Conservation (phyloP, 805 yeast genomes). For the Yarrowia deformans region DNA sequence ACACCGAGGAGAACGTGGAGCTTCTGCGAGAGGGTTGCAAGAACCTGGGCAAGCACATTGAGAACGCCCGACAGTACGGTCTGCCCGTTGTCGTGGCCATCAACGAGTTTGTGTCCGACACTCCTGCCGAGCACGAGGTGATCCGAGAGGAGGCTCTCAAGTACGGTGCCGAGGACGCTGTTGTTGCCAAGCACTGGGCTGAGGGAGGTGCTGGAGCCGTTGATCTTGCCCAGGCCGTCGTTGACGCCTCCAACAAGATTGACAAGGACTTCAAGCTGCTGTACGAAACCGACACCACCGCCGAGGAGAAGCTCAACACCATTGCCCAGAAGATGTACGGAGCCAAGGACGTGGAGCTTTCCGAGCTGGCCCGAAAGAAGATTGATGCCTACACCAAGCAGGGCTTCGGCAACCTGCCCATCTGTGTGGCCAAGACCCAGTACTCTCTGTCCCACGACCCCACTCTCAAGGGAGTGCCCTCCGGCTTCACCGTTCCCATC, state of each 20-base stretch:
- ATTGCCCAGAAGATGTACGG: conserved; percentile 94
- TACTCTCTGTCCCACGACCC: conserved; percentile 96
- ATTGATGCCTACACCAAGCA: conserved; percentile 82
- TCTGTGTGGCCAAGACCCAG: conserved; percentile 97
- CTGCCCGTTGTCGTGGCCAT: conserved; percentile 95
- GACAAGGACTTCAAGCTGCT: conserved; percentile 65
- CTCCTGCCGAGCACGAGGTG: conserved; percentile 77
- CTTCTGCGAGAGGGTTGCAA: conserved; percentile 80
- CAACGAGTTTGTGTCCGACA: conserved; percentile 83
- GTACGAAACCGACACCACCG: conserved; percentile 69
- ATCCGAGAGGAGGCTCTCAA: conserved; percentile 78
- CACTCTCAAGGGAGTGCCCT: conserved; percentile 90
- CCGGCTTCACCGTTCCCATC: conserved; percentile 91
- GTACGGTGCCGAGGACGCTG: conserved; percentile 94
- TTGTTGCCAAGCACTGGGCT: conserved; percentile 93
- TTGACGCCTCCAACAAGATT: conserved; percentile 65
- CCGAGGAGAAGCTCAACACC: conserved; percentile 77
- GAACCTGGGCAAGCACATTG: conserved; percentile 88
- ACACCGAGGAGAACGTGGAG: conserved; percentile 81
- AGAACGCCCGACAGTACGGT: conserved; percentile 83
- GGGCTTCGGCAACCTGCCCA: conserved; percentile 90
- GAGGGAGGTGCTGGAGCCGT: conserved; percentile 93
- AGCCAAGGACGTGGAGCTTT: conserved; percentile 81
- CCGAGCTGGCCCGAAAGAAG: conserved; percentile 81
- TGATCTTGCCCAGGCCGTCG: conserved; percentile 81